Evolutionary conservation across 2,329 filamentous ascomycete genomes (phyloP).

Genomic region (Sarocladiaceae sp.): DNA sequence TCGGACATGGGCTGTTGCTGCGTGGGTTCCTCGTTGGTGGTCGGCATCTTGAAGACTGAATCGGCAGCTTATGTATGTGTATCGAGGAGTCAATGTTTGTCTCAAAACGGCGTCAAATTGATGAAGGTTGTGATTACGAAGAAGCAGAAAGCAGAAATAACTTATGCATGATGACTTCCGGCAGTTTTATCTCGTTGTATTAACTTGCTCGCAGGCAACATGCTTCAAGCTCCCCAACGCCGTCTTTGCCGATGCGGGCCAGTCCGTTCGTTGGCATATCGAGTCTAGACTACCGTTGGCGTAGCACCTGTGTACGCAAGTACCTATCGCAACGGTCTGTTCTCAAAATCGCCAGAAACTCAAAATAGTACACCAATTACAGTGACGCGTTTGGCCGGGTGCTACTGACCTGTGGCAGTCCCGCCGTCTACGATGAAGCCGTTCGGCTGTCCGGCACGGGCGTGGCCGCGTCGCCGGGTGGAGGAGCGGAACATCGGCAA

Average conservation of each 20-base stretch:
- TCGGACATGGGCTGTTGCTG: slow-evolving; percentile 41
- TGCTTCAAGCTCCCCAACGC: slow-evolving; percentile 3
- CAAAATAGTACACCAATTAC: neutral
- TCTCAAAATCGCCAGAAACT: neutral
- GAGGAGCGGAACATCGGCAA: slow-evolving; percentile 5
- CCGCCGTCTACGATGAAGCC: neutral
- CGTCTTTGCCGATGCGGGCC: neutral
- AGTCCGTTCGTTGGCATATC: neutral
- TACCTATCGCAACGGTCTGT: neutral
- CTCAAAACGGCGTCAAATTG: no score
- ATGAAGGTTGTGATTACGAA: no score
- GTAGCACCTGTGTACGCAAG: neutral
- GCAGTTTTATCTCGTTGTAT: slow-evolving; percentile 5
- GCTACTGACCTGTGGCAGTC: no score
- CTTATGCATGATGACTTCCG: neutral
- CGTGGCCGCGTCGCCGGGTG: neutral
- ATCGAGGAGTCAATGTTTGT: no score
- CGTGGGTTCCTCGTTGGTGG: slow-evolving; percentile 31
- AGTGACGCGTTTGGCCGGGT: neutral
- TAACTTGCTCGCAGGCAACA: no score
- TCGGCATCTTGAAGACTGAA: slow-evolving; percentile 29
- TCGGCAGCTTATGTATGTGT: no score
- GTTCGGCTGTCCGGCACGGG: slow-evolving; percentile 7
- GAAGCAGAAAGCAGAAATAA: no score
- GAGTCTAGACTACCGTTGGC: slow-evolving; percentile 1